phyloP scores from a whole-genome alignment of 768 basidiomycete species.

The Leccinum barrowsii region DNA sequence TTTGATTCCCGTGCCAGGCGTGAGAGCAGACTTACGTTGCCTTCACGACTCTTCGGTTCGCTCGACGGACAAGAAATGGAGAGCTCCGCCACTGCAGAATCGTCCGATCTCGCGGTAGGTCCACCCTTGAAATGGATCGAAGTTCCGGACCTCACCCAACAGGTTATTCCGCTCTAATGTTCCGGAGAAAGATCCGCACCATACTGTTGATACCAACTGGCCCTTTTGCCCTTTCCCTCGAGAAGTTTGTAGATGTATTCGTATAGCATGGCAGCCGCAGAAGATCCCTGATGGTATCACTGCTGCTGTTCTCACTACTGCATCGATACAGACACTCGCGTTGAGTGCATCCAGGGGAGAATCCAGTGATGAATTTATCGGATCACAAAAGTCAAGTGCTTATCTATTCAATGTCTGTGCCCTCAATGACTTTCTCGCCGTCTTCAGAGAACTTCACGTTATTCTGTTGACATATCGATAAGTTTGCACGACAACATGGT shows the following conservation, averaged over 20 bases:
- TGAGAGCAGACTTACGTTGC: neutral
- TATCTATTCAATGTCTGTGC: constrained; percentile 26
- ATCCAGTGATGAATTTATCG: neutral
- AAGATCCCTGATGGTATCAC: neutral
- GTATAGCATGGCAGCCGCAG: neutral
- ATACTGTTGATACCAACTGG: neutral
- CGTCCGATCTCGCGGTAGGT: neutral
- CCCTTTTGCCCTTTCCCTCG: neutral
- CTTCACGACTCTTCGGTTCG: neutral
- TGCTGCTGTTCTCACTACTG: neutral
- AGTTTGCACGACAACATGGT: neutral
- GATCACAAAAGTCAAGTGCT: neutral
- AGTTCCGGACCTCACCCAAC: neutral
- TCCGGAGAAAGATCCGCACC: neutral
- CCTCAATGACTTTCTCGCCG: constrained; percentile 67
- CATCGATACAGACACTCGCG: neutral
- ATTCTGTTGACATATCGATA: constrained; percentile 38
- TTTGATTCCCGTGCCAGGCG: neutral
- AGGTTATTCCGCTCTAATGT: neutral
- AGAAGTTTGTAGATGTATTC: neutral
- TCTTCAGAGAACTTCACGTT: constrained; percentile 79
- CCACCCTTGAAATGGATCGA: neutral
- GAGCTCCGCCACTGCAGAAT: neutral
- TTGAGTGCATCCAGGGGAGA: neutral
- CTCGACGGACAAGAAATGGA: neutral